Base-by-base conservation (phyloP, 2,329 filamentous ascomycete species). In the Chrysosporium keratinophilum region DNA sequence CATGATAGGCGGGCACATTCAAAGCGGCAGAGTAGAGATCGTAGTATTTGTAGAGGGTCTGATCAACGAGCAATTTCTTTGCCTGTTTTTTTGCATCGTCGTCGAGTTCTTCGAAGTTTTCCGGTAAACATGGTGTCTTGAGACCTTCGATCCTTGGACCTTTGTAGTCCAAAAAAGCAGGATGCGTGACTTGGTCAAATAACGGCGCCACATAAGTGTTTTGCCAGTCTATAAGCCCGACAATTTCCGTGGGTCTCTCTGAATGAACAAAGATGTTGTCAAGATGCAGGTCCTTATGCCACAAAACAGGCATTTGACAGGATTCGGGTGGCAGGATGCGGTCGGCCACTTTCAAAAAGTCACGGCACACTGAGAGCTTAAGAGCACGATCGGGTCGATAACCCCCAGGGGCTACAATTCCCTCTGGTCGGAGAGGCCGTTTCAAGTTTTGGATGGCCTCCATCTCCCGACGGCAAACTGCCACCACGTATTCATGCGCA, bases 211-310 rank as follows among this genome's bases (percentile, higher is more conserved):
- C 54, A 20, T 64, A 60, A 23, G 55, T 59, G 42, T 60, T 62
- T 54, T 67, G 62, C 65, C 63, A 66, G 58, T 67, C 63, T 23
- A 67, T 66, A 3, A 67, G 62, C 7, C 60, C 61, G 3, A 61
- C 62, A n/a, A 67, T 64, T 2, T 50, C 59, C 54, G 55, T 59
- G 33, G 47, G 43, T 6, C 62, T 59, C 2, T 55, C 37, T 9
- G 61, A 61, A 56, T 67, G 63, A 15, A 67, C 60, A 42, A 67
- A 68, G 53, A 68, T 55, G 54, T 67, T 67, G 42, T 64, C 61
- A 56, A 59, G 54, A 44, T 66, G 61, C 20, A 66, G 53, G 58
- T 65, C 62, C 54, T 60, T 56, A 51, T 65, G 63, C 62, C 64
- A 67, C 42, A 66, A 19, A 37, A 54, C 35, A 12, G 45, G 23